Evolutionary conservation across 768 basidiomycete species (phyloP), one percentile per base, ranked within the genome.

Genomic region (Xanthoconium purpureum): DNA sequence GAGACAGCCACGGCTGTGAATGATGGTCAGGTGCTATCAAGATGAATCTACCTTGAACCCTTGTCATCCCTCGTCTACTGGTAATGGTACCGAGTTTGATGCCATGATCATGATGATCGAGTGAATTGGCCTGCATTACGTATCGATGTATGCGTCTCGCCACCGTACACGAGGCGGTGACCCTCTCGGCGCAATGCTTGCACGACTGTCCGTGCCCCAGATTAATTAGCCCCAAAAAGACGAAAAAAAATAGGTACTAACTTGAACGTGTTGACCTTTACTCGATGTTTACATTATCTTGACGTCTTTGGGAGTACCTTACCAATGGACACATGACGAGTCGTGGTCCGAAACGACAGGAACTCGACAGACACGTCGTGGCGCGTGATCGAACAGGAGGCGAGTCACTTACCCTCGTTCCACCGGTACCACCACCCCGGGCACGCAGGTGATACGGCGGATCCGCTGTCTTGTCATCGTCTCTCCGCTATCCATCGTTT

Each of bases 351-450:
- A 39, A 20, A 15, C 5, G 45, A 40, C 28, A 50, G 18, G 30
- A 29, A 32, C 43, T 55, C 20, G 38, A 43, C 24, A 47, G 6
- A 37, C 39, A 46, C 39, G 44, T 35, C 18, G 45, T 36, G 44
- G 35, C 43, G 50, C 44, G 40, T 48, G 56, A 52, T 48, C 8
- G 29, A 37, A 43, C 43, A 46, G 51, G 50, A 35, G 56, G 50
- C 30, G 3, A 4, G 5, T 12, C 38, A 39, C 17, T n/a, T 17
- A 6, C 10, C 15, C 54, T 36, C 17, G 24, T 50, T 37, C 55
- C 46, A 57, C 50, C 15, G 45, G 45, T 30, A 40, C 45, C 49
- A 47, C 35, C 32, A 20, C 29, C 13, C 18, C n/a, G 28, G 13
- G 15, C 32, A 24, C 24, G 24, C 24, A 2, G 24, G n/a, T 28